A percentile compares a stretch with the other conserved stretches of the same genome.
Conservation (phyloP, 192 early-diverging fungal species). For the Linnemannia exigua region DNA sequence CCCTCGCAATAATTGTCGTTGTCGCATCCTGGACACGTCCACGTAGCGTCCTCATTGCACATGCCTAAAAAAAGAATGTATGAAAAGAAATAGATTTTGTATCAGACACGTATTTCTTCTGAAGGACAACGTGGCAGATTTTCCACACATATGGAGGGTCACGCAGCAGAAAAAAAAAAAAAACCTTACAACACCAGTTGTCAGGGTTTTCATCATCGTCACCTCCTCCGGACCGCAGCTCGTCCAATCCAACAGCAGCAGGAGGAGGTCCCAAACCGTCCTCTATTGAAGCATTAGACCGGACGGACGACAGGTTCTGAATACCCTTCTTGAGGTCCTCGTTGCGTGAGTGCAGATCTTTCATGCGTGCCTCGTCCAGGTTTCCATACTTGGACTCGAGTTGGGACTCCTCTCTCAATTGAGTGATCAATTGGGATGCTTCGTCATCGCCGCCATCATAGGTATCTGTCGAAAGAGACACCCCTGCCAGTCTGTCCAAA, state of each 20-base stretch:
- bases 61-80: conserved; percentile 48
- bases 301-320: conserved; percentile 21
- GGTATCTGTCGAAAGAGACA: not conserved
- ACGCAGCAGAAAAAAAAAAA: not conserved
- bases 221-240: conserved; percentile 28
- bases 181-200: conserved; percentile 64
- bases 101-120: not conserved
- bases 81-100: not conserved
- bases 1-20: conserved; percentile 69
- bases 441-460: conserved; percentile 11
- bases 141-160: not conserved
- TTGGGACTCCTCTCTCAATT: conserved; percentile 17
- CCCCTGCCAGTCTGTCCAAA: conserved; percentile 25
- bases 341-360: conserved; percentile 33
- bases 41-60: conserved; percentile 73
- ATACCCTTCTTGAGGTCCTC: conserved; percentile 44
- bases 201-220: conserved; percentile 55
- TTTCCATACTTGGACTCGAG: conserved; percentile 34
- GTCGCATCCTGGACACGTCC: conserved; percentile 72
- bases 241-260: conserved; percentile 42
- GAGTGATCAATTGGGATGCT: conserved; percentile 17
- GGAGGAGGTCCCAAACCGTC: conserved; percentile 51
- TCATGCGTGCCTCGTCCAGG: conserved; percentile 20
- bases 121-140: not conserved
- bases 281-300: conserved; percentile 1